Conservation (phyloP, 768 basidiomycete species). For the Leccinum longicurvipes region DNA sequence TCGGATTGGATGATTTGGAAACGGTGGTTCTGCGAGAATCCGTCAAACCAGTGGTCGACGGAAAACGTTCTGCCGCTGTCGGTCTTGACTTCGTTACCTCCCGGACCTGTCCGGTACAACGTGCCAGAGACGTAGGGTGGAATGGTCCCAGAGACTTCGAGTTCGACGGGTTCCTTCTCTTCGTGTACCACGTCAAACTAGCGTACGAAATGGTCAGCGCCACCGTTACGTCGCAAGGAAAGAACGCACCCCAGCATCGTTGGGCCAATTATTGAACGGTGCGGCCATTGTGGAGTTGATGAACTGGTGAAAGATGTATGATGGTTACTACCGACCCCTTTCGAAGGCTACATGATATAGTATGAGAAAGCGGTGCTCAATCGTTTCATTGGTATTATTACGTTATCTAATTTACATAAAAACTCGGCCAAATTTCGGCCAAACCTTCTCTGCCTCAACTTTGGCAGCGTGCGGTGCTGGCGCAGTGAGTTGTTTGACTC, state of each 20-base stretch:
- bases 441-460: too few species aligned
- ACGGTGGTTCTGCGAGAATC: conserved; percentile 38
- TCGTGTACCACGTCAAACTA: conserved; percentile 30
- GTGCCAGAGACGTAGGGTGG: conserved; percentile 36
- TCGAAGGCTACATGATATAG: not conserved
- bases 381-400: too few species aligned
- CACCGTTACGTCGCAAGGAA: not conserved
- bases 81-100: conserved; percentile 27
- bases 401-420: too few species aligned
- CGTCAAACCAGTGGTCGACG: conserved; percentile 41
- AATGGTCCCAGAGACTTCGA: conserved; percentile 28
- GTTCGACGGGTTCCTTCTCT: conserved; percentile 27
- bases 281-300: conserved; percentile 10
- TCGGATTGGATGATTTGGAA: conserved; percentile 35
- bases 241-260: conserved; percentile 25
- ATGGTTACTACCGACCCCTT: not conserved
- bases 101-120: conserved; percentile 40
- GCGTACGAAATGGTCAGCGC: not conserved
- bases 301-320: not conserved
- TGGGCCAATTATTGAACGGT: conserved; percentile 32
- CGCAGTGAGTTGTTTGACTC: too few species aligned
- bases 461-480: too few species aligned
- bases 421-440: too few species aligned
- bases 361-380: conserved; percentile 4
- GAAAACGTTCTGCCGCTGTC: conserved; percentile 22